Evolutionary conservation across 1,284 basidiomycete species (phyloP).

Genomic region (Moesziomyces globuligerus): DNA sequence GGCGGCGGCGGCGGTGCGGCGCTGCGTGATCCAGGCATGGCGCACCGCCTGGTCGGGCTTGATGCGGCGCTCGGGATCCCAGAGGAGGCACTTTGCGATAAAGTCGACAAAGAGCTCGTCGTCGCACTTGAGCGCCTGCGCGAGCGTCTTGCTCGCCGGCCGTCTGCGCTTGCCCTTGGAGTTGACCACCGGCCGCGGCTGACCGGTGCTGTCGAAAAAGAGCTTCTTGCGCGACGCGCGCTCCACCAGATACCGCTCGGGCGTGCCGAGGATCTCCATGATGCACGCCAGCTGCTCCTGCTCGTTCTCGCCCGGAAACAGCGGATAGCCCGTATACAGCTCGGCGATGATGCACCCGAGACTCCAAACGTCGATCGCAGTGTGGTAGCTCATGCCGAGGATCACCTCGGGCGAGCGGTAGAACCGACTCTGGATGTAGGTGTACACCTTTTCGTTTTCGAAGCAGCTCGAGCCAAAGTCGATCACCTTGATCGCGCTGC

Average conservation of each 20-base stretch:
- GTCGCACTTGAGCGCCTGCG: conserved; percentile 85
- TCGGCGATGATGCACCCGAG: conserved; percentile 97
- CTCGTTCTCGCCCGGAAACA: conserved; percentile 96
- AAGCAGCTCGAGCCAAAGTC: conserved; percentile 99
- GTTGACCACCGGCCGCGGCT: conserved; percentile 91
- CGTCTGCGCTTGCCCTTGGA: conserved; percentile 92
- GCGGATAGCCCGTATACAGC: conserved; percentile 97
- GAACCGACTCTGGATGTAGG: conserved; percentile 95
- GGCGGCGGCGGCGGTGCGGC: conserved; percentile 10
- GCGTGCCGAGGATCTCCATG: conserved; percentile 97
- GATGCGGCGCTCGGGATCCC: conserved; percentile 96
- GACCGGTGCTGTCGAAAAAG: conserved; percentile 95
- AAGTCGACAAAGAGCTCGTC: conserved; percentile 79
- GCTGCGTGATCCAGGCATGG: conserved; percentile 63
- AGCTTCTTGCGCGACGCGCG: conserved; percentile 91
- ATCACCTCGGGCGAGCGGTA: conserved; percentile 87
- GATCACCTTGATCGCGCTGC: conserved; percentile 97
- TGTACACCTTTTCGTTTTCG: conserved; percentile 98
- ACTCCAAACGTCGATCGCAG: conserved; percentile 95
- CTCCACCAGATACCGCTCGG: conserved; percentile 93
- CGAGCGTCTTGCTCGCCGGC: conserved; percentile 87
- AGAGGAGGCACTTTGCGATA: conserved; percentile 91
- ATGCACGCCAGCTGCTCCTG: conserved; percentile 98
- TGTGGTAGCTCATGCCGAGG: conserved; percentile 66
- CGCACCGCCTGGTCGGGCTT: conserved; percentile 86